Evolutionary conservation across 352 stramenopile genomes (phyloP), one percentile per base, ranked within the genome.

Genomic region (Chrysophaeum taylorii): DNA sequence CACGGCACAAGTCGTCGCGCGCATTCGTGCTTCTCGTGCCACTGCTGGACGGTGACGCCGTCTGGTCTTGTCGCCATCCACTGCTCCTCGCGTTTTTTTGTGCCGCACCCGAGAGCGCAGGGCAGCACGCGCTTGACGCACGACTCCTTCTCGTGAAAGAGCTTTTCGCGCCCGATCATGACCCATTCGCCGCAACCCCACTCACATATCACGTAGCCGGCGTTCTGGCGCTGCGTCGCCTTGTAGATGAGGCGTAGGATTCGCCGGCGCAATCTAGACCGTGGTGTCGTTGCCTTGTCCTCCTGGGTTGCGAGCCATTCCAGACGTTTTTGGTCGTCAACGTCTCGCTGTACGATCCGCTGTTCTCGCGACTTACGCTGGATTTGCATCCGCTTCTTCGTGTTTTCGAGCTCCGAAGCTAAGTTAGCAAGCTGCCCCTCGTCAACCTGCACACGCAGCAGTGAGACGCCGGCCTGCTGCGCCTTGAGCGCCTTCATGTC

Each of bases 121-220:
- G 75, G 62, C 7, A 83, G 39, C 27, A 83, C 73, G 36, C 79
- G 73, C 67, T 82, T 82, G 33, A 23, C 61, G 45, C 78, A 82
- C 21, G 64, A 31, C 64, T 72, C 57, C 27, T 57, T 52, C 66
- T 80, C 70, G 72, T 82, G 78, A 35, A 76, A 77, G 62, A 70
- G 52, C 64, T 80, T 71, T 23, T 81, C 76, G 33, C 71, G 70
- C 23, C 75, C 76, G 31, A 78, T 76, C 33, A 45, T 9, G 18
- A 78, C 48, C 79, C 79, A 84, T 37, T 75, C 70, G 12, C 73
- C 73, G 72, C 79, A 84, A 5, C 79, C 79, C 79, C 79, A 84
- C 62, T 83, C 76, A 72, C 79, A 84, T 7, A 81, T 70, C 12
- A 83, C 70, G 66, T 79, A 82, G 29, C 76, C 74, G n/a, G 79